These are phyloP conservation scores for Neofusicoccum laricinum DNA, from an alignment of 2,329 filamentous ascomycete genomes.

Conservation along the genomic window DNA sequence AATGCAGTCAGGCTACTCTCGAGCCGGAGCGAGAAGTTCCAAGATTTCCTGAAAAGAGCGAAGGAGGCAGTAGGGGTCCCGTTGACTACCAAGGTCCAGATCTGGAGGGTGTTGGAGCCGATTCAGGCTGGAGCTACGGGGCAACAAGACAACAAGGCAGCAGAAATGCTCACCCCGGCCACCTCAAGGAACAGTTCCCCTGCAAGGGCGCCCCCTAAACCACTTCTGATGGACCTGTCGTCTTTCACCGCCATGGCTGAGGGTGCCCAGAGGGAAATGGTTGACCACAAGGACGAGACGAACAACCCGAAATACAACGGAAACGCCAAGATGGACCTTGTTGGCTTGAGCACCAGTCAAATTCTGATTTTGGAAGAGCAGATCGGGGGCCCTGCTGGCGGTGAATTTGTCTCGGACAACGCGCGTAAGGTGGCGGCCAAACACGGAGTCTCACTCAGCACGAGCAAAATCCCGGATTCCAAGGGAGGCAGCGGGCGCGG, in stretches of 20 bases:
- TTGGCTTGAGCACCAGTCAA: conserved; percentile 69
- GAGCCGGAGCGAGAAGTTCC: conserved; percentile 66
- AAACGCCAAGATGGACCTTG: conserved; percentile 60
- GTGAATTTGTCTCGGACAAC: conserved; percentile 55
- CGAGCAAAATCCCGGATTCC: conserved; percentile 31
- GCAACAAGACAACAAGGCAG: conserved; percentile 17
- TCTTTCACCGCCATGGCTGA: conserved; percentile 62
- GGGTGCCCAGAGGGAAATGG: conserved; percentile 63
- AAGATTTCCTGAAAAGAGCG: conserved; percentile 71
- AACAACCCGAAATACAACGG: conserved; percentile 76
- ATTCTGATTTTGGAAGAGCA: conserved; percentile 83
- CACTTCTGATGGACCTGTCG: conserved; percentile 60
- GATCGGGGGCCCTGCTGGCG: conserved; percentile 52
- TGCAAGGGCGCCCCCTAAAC: conserved; percentile 43
- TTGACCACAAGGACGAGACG: conserved; percentile 66
- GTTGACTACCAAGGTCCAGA: conserved; percentile 67
- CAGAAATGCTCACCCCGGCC: conserved; percentile 44
- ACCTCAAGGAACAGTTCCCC: conserved; percentile 43
- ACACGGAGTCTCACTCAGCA: conserved; percentile 46
- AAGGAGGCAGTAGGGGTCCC: conserved; percentile 70
- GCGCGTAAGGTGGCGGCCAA: conserved; percentile 43
- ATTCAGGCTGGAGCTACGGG: conserved; percentile 35
- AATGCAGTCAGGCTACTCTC: conserved; percentile 65
- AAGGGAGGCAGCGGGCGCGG: conserved; percentile 57
- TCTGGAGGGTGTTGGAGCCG: conserved; percentile 65